phyloP scores from a whole-genome alignment of 495 filamentous ascomycete species.

The Hypoxylon fuscum region DNA sequence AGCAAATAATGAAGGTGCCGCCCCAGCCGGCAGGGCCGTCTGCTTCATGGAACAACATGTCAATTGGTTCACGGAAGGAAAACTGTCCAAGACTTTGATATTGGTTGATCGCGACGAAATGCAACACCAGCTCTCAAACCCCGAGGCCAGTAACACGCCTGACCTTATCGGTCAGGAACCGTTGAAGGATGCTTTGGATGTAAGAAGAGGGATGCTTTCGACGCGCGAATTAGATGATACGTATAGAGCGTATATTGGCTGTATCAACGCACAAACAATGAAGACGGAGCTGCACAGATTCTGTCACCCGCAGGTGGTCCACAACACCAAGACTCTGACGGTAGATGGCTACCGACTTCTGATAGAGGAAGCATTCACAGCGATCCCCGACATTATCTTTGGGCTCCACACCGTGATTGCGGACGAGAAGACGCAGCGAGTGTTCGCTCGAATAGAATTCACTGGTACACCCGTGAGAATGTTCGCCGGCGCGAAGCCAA shows the following conservation, averaged over 20 bases:
- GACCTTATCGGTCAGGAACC: slow-evolving; percentile 21
- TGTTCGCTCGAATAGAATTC: slow-evolving; percentile 44
- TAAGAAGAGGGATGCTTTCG: slow-evolving; percentile 20
- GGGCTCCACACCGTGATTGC: slow-evolving; percentile 35
- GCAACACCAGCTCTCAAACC: slow-evolving; percentile 19
- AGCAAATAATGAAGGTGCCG: background rate
- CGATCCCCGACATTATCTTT: slow-evolving; percentile 41
- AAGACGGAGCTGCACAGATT: slow-evolving; percentile 35
- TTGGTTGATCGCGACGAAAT: slow-evolving; percentile 31
- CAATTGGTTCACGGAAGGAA: slow-evolving; percentile 34
- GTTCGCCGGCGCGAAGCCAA: slow-evolving; percentile 19
- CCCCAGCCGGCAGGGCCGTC: slow-evolving; percentile 13
- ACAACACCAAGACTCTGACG: slow-evolving; percentile 38
- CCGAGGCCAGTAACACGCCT: slow-evolving; percentile 10
- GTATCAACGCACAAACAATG: slow-evolving; percentile 45
- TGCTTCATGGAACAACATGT: slow-evolving; percentile 34
- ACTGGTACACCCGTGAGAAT: slow-evolving; percentile 41
- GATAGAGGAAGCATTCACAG: slow-evolving; percentile 40
- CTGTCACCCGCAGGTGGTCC: slow-evolving; percentile 37
- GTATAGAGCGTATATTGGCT: slow-evolving; percentile 40
- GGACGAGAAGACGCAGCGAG: slow-evolving; percentile 35
- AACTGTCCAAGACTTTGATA: slow-evolving; percentile 37
- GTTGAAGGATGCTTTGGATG: slow-evolving; percentile 19
- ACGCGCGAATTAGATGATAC: slow-evolving; percentile 12
- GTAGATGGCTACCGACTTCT: slow-evolving; percentile 38